Evolutionary conservation across 169 alveolate genomes (phyloP).

Genomic region (Miamiensis avidus): DNA sequence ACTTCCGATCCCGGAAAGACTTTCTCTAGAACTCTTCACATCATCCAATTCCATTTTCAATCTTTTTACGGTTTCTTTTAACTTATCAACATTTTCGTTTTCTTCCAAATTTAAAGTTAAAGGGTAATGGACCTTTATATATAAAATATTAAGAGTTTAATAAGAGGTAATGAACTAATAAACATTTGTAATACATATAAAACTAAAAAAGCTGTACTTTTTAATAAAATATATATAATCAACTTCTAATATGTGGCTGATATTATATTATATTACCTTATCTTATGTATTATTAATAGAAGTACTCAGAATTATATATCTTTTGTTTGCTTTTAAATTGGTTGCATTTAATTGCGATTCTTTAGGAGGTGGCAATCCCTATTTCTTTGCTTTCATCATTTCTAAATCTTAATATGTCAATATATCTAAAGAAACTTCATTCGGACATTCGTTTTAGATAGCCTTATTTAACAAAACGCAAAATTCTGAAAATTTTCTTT

Average conservation of each 20-base stretch:
- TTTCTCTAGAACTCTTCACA: slow-evolving; percentile 13
- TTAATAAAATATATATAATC: background rate
- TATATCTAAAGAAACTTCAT: slow-evolving; percentile 53
- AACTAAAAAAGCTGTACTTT: background rate
- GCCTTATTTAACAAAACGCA: background rate
- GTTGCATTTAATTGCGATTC: background rate
- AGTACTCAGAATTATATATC: background rate
- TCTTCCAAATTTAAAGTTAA: slow-evolving; percentile 60
- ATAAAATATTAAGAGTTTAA: too few species aligned
- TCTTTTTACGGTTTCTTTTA: background rate
- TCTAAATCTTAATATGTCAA: slow-evolving; percentile 64
- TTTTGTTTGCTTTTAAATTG: background rate
- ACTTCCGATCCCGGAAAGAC: slow-evolving; percentile 1
- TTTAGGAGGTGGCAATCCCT: background rate
- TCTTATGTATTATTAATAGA: background rate
- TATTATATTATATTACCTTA: background rate
- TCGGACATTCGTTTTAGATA: slow-evolving; percentile 8
- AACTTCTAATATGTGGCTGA: too few species aligned
- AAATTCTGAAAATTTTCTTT: slow-evolving; percentile 11
- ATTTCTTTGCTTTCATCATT: slow-evolving; percentile 18
- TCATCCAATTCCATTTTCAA: slow-evolving; percentile 24
- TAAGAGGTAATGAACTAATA: background rate
- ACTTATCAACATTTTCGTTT: slow-evolving; percentile 2
- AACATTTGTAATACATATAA: too few species aligned
- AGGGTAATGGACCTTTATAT: slow-evolving; percentile 69